These are phyloP conservation scores for Flaveria trinervia DNA, from an alignment of 129 eudicot genomes.

Conservation along the genomic window DNA sequence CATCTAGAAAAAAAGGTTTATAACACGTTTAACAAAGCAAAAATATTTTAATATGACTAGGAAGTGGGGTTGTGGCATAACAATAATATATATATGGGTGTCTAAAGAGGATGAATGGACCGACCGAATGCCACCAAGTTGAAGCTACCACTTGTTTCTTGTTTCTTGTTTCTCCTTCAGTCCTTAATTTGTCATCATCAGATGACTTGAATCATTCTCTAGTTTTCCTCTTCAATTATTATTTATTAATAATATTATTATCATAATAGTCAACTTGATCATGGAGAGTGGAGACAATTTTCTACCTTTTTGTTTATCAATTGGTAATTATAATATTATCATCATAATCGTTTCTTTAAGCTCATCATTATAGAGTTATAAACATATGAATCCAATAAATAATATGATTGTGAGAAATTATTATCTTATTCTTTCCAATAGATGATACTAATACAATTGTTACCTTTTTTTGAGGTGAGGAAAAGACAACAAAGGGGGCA, in stretches of 20 bases:
- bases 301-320: background rate
- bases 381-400: no score
- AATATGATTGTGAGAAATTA: no score
- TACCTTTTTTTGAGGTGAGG: no score
- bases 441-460: no score
- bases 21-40: no score
- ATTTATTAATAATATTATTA: background rate
- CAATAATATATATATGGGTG: background rate
- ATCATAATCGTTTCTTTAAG: background rate
- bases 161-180: background rate
- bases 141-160: background rate
- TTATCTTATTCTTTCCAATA: no score
- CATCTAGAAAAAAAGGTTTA: no score
- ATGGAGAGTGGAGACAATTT: background rate
- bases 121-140: background rate
- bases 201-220: background rate
- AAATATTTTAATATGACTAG: no score
- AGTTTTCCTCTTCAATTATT: background rate
- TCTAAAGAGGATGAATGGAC: background rate
- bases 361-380: no score
- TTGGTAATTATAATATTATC: background rate
- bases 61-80: background rate
- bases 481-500: no score
- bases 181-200: background rate
- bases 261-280: background rate